Percentiles rank a stretch among this genome's conserved stretches.
phyloP scores from a whole-genome alignment of 805 yeast genomes.

The Ogataea trehaloabstinens region DNA sequence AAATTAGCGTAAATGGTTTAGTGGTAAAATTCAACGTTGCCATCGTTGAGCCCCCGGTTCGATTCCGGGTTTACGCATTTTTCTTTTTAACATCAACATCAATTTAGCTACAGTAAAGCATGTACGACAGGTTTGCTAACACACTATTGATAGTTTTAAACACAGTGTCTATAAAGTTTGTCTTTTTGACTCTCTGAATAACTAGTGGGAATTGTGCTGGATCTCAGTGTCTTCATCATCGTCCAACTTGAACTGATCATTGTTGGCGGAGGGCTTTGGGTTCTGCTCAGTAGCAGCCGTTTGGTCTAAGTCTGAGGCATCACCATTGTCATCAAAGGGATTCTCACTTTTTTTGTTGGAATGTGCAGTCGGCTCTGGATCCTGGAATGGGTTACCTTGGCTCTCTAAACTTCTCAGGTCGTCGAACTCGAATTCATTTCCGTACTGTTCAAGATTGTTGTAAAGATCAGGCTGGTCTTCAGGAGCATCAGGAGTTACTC shows the following conservation, averaged over 20 bases:
- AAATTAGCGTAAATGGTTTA: conserved; percentile 25
- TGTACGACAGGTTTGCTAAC: no score
- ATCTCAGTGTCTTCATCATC: conserved; percentile 28
- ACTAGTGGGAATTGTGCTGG: background rate
- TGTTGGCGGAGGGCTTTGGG: conserved; percentile 12
- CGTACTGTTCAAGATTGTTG: conserved; percentile 34
- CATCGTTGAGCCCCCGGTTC: conserved; percentile 31
- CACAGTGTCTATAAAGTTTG: no score
- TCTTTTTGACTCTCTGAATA: no score
- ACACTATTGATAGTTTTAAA: no score
- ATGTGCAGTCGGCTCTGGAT: conserved; percentile 9
- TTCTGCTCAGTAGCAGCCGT: conserved; percentile 23
- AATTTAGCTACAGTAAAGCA: no score
- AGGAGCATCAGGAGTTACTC: conserved; percentile 40
- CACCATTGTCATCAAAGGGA: conserved; percentile 31
- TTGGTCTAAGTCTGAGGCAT: conserved; percentile 25
- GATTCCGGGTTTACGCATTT: conserved; percentile 29
- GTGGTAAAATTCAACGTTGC: conserved; percentile 30
- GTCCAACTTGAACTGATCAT: conserved; percentile 28
- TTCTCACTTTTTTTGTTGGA: conserved; percentile 16
- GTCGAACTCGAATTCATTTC: conserved; percentile 60
- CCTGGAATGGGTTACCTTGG: conserved; percentile 31
- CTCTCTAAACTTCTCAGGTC: conserved; percentile 53
- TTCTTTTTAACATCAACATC: conserved; percentile 7
- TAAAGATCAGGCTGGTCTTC: conserved; percentile 25